Evolutionary conservation across 192 early-diverging fungal genomes (phyloP), one percentile per base, ranked within the genome.

Genomic region (Globomyces pollinis-pini): DNA sequence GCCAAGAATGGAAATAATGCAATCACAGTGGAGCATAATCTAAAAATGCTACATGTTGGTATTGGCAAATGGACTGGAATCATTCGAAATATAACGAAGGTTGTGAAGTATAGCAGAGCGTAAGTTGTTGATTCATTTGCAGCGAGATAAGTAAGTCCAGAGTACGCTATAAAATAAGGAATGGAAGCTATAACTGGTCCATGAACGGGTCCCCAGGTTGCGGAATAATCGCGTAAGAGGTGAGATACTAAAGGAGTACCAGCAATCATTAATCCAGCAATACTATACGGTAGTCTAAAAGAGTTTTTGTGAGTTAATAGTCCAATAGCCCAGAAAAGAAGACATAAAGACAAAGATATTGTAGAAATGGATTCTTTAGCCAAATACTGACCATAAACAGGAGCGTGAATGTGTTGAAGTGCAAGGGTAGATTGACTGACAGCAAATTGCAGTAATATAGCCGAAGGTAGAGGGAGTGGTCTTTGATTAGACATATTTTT

Each of bases 381-480:
- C 31, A 51, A 33, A 18, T 33, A 51, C 28, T 51, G 50, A n/a
- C 50, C 50, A 33, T 33, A 51, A 7, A 33, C 16, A 16, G 50
- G 50, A 0, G 30, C 50, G 30, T 51, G 50, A 31, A 51, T n/a
- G n/a, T n/a, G n/a, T n/a, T n/a, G n/a, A n/a, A n/a, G n/a, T n/a
- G n/a, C n/a, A n/a, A n/a, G n/a, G n/a, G n/a, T n/a, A n/a, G n/a
- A n/a, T n/a, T n/a, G n/a, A n/a, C n/a, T n/a, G n/a, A n/a, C n/a
- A n/a, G n/a, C n/a, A n/a, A n/a, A n/a, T n/a, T n/a, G n/a, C n/a
- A n/a, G n/a, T n/a, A n/a, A n/a, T n/a, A n/a, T n/a, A n/a, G n/a
- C n/a, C n/a, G n/a, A n/a, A n/a, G n/a, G n/a, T n/a, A n/a, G n/a
- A n/a, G n/a, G n/a, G n/a, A n/a, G n/a, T n/a, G n/a, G n/a, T n/a